Conservation (phyloP, 306 rosid genomes). For the Prunus kanzakura region DNA sequence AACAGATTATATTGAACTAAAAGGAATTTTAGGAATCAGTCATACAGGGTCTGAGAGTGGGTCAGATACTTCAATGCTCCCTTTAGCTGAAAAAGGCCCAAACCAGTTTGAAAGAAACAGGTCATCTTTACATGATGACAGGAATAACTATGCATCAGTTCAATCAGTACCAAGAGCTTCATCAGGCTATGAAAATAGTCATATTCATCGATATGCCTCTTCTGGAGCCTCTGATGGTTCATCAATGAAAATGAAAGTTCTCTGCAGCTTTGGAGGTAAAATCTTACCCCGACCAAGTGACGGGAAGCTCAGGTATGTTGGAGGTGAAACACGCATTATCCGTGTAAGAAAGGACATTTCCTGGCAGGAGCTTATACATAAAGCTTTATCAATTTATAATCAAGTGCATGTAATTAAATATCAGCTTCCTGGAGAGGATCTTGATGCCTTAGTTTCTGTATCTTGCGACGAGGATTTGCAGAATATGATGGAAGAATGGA, state of each 20-base stretch:
- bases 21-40: conserved; percentile 64
- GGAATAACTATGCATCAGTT: conserved; percentile 48
- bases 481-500: conserved; percentile 83
- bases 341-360: conserved; percentile 63
- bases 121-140: conserved; percentile 39
- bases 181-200: conserved; percentile 46
- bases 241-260: conserved; percentile 57
- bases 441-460: conserved; percentile 87
- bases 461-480: conserved; percentile 76
- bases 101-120: conserved; percentile 46
- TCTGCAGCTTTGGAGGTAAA: conserved; percentile 87
- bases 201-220: conserved; percentile 45
- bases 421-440: conserved; percentile 97
- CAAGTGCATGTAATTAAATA: conserved; percentile 63
- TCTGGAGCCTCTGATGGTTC: conserved; percentile 55
- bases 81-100: conserved; percentile 45
- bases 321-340: conserved; percentile 82
- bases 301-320: conserved; percentile 81
- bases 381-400: conserved; percentile 50
- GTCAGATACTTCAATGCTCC: conserved; percentile 60
- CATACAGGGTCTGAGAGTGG: conserved; percentile 62
- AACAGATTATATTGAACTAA: conserved; percentile 53
- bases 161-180: conserved; percentile 48
- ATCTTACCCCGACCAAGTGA: conserved; percentile 80
- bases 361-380: conserved; percentile 70